Evolutionary conservation across 345 rosid genomes (phyloP).

Genomic region (Adansonia digitata): DNA sequence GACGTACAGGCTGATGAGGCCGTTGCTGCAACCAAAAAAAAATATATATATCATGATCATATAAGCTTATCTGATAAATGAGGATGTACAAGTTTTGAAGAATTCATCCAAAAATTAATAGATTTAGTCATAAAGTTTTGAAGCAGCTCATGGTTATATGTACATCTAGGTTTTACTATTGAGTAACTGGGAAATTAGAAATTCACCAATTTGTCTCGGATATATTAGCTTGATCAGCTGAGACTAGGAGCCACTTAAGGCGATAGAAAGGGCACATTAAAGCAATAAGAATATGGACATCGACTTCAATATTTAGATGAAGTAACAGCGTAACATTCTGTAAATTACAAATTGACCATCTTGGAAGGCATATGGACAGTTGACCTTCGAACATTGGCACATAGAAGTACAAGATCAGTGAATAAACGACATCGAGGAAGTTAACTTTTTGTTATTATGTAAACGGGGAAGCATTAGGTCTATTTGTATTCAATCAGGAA

Average conservation of each 20-base stretch:
- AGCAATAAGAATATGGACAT: not conserved
- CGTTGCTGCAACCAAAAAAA: conserved; percentile 71
- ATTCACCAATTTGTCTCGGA: not conserved
- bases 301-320: not conserved
- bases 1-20: conserved; percentile 89
- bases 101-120: not conserved
- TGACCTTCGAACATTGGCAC: not conserved
- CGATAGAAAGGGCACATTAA: not conserved
- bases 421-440: not conserved
- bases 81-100: not conserved
- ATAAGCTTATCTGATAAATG: not conserved
- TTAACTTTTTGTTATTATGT: not conserved
- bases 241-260: not conserved
- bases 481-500: not conserved
- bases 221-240: not conserved
- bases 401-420: not conserved
- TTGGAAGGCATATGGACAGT: not conserved
- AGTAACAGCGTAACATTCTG: not conserved
- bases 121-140: not conserved
- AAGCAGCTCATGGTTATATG: not conserved
- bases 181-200: not conserved
- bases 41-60: not conserved
- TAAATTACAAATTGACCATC: not conserved
- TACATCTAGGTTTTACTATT: not conserved
- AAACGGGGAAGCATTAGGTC: not conserved